Conservation (phyloP, 2,329 filamentous ascomycete genomes). For the Colletotrichum eremochloae region DNA sequence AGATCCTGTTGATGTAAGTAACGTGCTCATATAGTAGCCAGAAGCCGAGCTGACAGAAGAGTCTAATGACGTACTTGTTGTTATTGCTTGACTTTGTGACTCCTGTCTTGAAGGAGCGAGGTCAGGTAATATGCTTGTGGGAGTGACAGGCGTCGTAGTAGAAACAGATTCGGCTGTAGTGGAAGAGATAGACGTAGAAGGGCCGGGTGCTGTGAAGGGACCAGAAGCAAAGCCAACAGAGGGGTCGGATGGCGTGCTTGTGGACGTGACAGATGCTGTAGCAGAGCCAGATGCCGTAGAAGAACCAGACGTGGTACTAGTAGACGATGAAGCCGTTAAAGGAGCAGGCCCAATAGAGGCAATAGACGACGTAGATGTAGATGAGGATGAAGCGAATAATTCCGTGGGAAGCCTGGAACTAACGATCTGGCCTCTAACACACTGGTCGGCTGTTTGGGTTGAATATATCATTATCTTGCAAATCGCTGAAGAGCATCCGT, state of each 20-base stretch:
- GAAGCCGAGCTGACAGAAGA: no score
- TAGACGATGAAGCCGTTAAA: not conserved
- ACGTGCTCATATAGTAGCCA: no score
- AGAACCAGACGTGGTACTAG: not conserved
- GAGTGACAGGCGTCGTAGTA: no score
- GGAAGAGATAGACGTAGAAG: not conserved
- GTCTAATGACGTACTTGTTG: no score
- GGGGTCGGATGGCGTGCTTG: not conserved
- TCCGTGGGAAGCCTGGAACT: not conserved
- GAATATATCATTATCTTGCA: not conserved
- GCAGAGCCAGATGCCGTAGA: not conserved
- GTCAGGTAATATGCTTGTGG: no score
- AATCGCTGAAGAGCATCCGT: not conserved
- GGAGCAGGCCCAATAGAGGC: accelerated
- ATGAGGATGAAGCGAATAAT: not conserved
- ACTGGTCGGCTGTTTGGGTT: not conserved
- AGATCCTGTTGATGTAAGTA: no score
- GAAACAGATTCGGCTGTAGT: not conserved
- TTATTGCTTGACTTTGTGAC: no score
- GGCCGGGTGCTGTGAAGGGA: not conserved
- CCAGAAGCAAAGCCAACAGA: not conserved
- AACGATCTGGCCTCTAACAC: not conserved
- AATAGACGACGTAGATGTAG: not conserved
- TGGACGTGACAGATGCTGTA: not conserved
- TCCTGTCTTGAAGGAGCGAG: no score